These are phyloP conservation scores for Claviceps fusiformis DNA, from an alignment of 2,329 filamentous ascomycete genomes.

Conservation along the genomic window DNA sequence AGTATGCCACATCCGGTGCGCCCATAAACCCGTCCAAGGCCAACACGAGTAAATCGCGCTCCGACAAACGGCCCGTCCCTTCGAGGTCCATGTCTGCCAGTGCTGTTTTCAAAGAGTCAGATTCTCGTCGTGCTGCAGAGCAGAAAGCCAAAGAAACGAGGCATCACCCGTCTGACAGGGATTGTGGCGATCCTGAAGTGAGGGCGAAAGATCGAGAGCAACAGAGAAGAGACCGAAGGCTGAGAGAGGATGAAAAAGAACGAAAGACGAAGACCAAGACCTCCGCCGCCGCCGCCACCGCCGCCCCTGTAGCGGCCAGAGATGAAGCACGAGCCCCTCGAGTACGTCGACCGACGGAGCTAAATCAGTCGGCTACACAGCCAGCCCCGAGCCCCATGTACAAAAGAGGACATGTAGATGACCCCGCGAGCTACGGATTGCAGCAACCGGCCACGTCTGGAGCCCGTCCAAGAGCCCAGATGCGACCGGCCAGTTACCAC, in stretches of 20 bases:
- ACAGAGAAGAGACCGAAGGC: slow-evolving; percentile 15
- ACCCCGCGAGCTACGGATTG: slow-evolving; percentile 22
- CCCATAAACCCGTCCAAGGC: slow-evolving; percentile 29
- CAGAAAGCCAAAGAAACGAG: slow-evolving; percentile 13
- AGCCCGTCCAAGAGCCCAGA: slow-evolving; percentile 19
- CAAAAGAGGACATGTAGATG: slow-evolving; percentile 19
- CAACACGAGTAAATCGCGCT: slow-evolving; percentile 37
- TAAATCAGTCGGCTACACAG: slow-evolving; percentile 20
- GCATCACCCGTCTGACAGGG: slow-evolving; percentile 10
- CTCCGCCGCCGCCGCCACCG: background rate
- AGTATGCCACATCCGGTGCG: slow-evolving; percentile 35
- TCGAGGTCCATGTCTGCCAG: slow-evolving; percentile 23
- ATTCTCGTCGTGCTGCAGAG: slow-evolving; percentile 26
- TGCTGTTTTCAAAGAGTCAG: slow-evolving; percentile 28
- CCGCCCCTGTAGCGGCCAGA: slow-evolving; percentile 5
- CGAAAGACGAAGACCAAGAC: background rate
- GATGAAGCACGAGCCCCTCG: slow-evolving; percentile 15
- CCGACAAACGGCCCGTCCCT: slow-evolving; percentile 19
- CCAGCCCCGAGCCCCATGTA: slow-evolving; percentile 18
- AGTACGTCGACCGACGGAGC: slow-evolving; percentile 16
- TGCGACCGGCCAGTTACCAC: slow-evolving; percentile 24
- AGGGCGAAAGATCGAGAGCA: slow-evolving; percentile 16
- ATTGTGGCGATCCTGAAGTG: slow-evolving; percentile 10
- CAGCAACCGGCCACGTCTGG: slow-evolving; percentile 20
- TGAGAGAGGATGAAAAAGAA: slow-evolving; percentile 12